Percentiles rank a stretch among this genome's conserved stretches.
phyloP scores from a whole-genome alignment of 257 asterid species.

The Scutellaria baicalensis region DNA sequence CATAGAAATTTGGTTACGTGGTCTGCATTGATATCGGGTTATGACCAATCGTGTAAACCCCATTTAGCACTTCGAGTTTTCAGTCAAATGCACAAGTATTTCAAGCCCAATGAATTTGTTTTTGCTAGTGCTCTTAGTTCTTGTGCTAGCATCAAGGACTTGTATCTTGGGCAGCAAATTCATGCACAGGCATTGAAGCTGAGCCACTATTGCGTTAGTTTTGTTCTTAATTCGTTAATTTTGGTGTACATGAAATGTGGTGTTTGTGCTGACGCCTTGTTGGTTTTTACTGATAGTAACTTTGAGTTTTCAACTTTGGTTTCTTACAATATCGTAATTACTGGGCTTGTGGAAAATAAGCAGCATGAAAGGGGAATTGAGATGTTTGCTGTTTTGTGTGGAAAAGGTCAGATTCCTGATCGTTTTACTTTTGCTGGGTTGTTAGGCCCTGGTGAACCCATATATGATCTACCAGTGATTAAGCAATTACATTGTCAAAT shows the following conservation, averaged over 20 bases:
- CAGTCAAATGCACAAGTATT: conserved; percentile 30
- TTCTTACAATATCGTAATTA: conserved; percentile 48
- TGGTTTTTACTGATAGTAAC: conserved; percentile 24
- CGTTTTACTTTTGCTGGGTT: conserved; percentile 65
- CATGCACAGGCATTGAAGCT: conserved; percentile 54
- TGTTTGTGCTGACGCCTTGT: conserved; percentile 41
- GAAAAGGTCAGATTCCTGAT: conserved; percentile 54
- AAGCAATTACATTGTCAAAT: conserved; percentile 56
- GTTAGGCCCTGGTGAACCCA: conserved; percentile 32
- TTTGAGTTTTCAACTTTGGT: conserved; percentile 27
- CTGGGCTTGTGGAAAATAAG: conserved; percentile 58
- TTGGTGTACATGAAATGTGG: conserved; percentile 67
- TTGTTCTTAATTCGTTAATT: conserved; percentile 56
- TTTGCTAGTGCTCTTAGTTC: conserved; percentile 63
- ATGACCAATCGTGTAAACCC: conserved; percentile 39
- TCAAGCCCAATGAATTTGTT: conserved; percentile 52
- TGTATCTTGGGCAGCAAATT: conserved; percentile 48
- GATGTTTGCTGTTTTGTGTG: conserved; percentile 39
- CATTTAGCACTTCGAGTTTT: conserved; percentile 37
- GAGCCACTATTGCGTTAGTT: conserved; percentile 34
- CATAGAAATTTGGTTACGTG: conserved; percentile 52
- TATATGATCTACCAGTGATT: conserved; percentile 27
- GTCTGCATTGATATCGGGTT: conserved; percentile 75
- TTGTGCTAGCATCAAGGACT: conserved; percentile 44
- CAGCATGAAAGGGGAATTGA: conserved; percentile 44